phyloP scores from a whole-genome alignment of 2,329 filamentous ascomycete species.

The Cadophora luteo-olivacea region DNA sequence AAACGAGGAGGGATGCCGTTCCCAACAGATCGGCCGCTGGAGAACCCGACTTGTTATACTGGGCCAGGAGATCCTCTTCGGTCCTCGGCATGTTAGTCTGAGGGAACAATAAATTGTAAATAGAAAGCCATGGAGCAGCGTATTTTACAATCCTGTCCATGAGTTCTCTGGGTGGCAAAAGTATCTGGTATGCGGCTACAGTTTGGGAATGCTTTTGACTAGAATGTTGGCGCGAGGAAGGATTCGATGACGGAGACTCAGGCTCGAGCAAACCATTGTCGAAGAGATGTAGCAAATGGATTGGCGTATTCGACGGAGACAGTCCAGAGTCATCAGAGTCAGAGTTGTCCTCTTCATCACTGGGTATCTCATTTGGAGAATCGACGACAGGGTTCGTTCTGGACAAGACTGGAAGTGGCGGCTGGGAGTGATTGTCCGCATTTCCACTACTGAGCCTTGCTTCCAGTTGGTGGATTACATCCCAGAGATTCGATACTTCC shows the following conservation, averaged over 20 bases:
- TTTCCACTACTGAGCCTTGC: constrained; percentile 7
- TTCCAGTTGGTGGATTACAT: constrained; percentile 16
- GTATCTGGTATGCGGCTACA: background rate
- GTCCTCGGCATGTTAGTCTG: constrained; percentile 14
- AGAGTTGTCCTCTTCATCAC: constrained; percentile 15
- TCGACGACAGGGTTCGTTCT: background rate
- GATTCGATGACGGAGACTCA: background rate
- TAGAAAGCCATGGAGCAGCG: constrained; percentile 15
- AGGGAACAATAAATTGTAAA: constrained; percentile 21
- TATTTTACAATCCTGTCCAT: constrained; percentile 8
- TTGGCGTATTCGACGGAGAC: constrained; percentile 10
- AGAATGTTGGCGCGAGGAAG: background rate
- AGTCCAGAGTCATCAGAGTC: constrained; percentile 20
- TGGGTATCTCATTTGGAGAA: constrained; percentile 14
- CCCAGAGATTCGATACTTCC: constrained; percentile 20
- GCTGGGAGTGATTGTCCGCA: background rate
- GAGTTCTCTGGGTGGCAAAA: constrained; percentile 17
- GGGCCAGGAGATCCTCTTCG: constrained; percentile 16
- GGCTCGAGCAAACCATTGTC: constrained; percentile 19
- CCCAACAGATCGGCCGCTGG: constrained; percentile 7
- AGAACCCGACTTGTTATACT: constrained; percentile 8
- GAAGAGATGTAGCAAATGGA: constrained; percentile 21
- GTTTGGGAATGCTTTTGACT: background rate
- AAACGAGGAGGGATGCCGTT: constrained; percentile 14
- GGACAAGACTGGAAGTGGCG: background rate